A percentile compares a stretch with the other conserved stretches of the same genome.
Conservation (phyloP, 1,139 yeast species). For the Saccharomyces hybrid region DNA sequence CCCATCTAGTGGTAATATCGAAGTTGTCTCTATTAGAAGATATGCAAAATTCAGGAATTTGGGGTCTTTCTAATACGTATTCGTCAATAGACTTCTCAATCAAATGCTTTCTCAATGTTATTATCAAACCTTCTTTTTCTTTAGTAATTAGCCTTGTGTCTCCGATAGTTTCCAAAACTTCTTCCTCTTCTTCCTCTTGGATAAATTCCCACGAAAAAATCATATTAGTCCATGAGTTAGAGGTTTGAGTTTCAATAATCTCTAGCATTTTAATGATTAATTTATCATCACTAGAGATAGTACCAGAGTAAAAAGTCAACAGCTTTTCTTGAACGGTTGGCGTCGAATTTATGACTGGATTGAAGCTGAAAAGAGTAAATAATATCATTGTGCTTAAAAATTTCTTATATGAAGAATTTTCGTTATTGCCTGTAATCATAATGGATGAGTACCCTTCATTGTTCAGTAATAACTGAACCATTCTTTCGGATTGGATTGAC, state of each 20-base stretch:
- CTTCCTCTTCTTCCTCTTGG: slow-evolving; percentile 37
- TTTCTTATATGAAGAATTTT: slow-evolving; percentile 27
- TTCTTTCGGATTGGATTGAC: slow-evolving; percentile 42
- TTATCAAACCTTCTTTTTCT: slow-evolving; percentile 44
- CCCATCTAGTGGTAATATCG: slow-evolving; percentile 17
- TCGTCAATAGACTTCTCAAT: slow-evolving; percentile 44
- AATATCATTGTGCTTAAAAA: slow-evolving; percentile 42
- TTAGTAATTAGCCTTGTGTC: slow-evolving; percentile 42
- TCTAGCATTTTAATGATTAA: slow-evolving; percentile 50
- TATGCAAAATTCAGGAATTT: not conserved
- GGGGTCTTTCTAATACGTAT: slow-evolving; percentile 30
- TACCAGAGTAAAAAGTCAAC: slow-evolving; percentile 52
- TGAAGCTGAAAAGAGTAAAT: slow-evolving; percentile 39
- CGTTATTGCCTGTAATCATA: slow-evolving; percentile 25
- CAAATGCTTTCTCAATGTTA: slow-evolving; percentile 47
- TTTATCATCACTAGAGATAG: slow-evolving; percentile 55
- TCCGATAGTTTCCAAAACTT: slow-evolving; percentile 38
- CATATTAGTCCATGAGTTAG: slow-evolving; percentile 50
- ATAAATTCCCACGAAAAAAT: slow-evolving; percentile 63
- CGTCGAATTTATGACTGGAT: slow-evolving; percentile 44
- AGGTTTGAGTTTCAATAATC: slow-evolving; percentile 46
- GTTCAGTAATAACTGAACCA: slow-evolving; percentile 58
- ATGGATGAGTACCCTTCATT: slow-evolving; percentile 35
- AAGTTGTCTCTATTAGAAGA: slow-evolving; percentile 12
- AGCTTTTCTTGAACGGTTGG: slow-evolving; percentile 41